Conservation (phyloP, 2,329 filamentous ascomycete genomes). For the Aspergillus unguis region DNA sequence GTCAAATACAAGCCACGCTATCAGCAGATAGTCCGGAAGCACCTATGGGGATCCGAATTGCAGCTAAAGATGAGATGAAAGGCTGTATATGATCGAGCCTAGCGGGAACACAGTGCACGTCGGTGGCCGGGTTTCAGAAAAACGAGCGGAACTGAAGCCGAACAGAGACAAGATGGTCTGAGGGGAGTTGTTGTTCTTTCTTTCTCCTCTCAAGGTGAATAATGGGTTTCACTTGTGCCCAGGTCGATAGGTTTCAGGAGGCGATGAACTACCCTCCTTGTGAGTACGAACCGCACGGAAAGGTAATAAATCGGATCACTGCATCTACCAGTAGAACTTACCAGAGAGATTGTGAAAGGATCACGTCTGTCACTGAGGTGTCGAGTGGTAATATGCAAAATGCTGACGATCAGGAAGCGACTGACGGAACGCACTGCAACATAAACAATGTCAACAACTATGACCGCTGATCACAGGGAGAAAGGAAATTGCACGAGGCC, state of each 20-base stretch:
- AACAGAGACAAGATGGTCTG: constrained; percentile 23
- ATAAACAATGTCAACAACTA: constrained; percentile 34
- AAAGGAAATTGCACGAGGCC: constrained; percentile 24
- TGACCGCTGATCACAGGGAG: constrained; percentile 21
- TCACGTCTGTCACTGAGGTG: constrained; percentile 23
- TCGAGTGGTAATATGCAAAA: constrained; percentile 31
- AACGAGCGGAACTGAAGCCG: constrained; percentile 12
- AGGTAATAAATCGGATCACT: constrained; percentile 23
- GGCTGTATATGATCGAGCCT: constrained; percentile 10
- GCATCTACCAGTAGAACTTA: constrained; percentile 33
- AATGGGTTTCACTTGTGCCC: constrained; percentile 6
- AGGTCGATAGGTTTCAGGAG: constrained; percentile 24
- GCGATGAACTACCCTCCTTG: constrained; percentile 38
- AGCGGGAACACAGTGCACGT: constrained; percentile 15
- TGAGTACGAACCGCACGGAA: constrained; percentile 34
- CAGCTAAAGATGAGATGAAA: constrained; percentile 16
- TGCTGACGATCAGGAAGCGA: constrained; percentile 18
- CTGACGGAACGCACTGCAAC: constrained; percentile 22
- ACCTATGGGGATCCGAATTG: constrained; percentile 18
- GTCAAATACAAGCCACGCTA: constrained; percentile 24
- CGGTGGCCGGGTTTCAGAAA: constrained; percentile 16
- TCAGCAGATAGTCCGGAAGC: constrained; percentile 18
- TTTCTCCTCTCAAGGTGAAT: constrained; percentile 12
- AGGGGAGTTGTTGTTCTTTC: constrained; percentile 19
- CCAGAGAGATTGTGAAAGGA: constrained; percentile 21